Evolutionary conservation across 176 grass and related monocot genomes (phyloP).

Genomic region (Phoenix dactylifera): DNA sequence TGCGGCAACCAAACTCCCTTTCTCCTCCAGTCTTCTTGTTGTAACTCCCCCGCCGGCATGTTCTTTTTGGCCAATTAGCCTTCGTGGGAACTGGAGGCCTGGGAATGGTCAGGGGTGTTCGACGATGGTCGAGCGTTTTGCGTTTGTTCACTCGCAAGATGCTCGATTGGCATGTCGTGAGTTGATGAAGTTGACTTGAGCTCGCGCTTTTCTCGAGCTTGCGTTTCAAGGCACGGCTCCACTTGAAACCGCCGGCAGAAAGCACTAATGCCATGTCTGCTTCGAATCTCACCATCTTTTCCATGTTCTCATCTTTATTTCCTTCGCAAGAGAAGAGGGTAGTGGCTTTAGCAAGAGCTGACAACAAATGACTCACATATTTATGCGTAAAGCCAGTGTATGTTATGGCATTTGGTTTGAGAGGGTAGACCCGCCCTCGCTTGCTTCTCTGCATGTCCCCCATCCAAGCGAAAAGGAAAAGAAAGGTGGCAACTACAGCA

Average conservation of each 20-base stretch:
- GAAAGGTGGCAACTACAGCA: background rate
- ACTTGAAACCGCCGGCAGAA: background rate
- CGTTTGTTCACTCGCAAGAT: no score
- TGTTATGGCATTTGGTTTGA: no score
- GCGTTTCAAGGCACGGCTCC: slow-evolving; percentile 10
- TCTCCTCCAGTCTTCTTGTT: background rate
- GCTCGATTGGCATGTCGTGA: no score
- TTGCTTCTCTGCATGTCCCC: slow-evolving; percentile 10
- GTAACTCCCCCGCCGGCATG: background rate
- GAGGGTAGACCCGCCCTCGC: background rate
- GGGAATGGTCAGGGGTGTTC: no score
- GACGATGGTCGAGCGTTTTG: no score
- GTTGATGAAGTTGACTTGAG: background rate
- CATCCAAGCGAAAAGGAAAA: background rate
- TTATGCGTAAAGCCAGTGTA: background rate
- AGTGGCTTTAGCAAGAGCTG: slow-evolving; percentile 10
- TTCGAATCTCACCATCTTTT: slow-evolving; percentile 10
- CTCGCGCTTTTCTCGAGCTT: background rate
- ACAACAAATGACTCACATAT: slow-evolving; percentile 1
- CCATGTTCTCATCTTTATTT: background rate
- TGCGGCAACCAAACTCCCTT: background rate
- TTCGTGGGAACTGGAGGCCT: no score
- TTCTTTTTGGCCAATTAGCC: no score
- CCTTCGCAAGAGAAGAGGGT: no score
- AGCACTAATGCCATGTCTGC: slow-evolving; percentile 16